Evolutionary conservation across 139 green algal species (phyloP).

Genomic region (Desmodesmus armatus): DNA sequence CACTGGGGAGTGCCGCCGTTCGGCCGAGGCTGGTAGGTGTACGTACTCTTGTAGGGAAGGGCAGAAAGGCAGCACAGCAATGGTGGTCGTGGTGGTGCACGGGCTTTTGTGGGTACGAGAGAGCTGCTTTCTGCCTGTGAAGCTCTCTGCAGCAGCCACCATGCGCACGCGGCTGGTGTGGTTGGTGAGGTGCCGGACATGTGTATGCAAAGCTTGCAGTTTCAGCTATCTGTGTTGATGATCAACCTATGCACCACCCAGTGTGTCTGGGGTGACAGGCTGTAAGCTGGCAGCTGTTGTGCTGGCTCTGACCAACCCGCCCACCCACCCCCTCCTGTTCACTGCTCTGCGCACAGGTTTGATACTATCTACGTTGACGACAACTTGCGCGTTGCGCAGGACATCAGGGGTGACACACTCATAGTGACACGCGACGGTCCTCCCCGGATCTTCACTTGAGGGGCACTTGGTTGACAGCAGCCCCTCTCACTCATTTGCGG

Average conservation of each 20-base stretch:
- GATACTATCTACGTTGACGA: slow-evolving; percentile 87
- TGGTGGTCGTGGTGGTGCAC: not conserved
- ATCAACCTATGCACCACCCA: too few relatives aligned
- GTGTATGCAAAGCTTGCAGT: too few relatives aligned
- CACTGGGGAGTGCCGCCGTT: slow-evolving; percentile 77
- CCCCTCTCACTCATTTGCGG: too few relatives aligned
- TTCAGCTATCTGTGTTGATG: too few relatives aligned
- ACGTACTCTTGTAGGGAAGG: too few relatives aligned
- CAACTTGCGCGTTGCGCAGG: slow-evolving; percentile 76
- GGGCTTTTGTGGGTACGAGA: not conserved
- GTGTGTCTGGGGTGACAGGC: too few relatives aligned
- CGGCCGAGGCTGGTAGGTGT: slow-evolving; percentile 61
- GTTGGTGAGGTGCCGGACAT: too few relatives aligned
- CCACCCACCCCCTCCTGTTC: not conserved
- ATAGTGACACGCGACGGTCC: slow-evolving; percentile 74
- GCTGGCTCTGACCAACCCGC: not conserved
- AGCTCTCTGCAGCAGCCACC: too few relatives aligned
- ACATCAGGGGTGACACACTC: slow-evolving; percentile 85
- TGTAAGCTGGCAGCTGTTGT: not conserved
- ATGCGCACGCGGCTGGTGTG: too few relatives aligned
- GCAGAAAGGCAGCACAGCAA: not conserved
- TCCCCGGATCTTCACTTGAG: slow-evolving; percentile 59
- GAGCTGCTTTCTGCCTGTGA: not conserved
- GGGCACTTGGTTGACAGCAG: not conserved
- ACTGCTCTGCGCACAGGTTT: slow-evolving; percentile 72